A percentile compares a stretch with the other conserved stretches of the same genome.
These are phyloP conservation scores for Lepiota venenata DNA, from an alignment of 768 basidiomycete genomes.

Conservation along the genomic window DNA sequence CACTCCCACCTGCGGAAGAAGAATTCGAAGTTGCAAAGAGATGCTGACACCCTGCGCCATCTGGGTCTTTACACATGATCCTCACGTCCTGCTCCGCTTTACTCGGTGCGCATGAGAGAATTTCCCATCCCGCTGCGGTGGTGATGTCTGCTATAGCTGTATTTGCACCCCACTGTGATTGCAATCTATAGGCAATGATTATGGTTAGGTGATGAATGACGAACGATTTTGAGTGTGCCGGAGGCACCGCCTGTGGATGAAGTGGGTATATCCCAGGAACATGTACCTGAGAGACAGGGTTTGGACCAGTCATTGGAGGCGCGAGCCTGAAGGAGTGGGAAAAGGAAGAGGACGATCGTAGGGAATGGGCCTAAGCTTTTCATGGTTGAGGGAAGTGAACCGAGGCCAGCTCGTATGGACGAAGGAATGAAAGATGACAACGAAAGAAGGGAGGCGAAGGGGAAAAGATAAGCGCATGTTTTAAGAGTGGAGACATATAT, in stretches of 20 bases:
- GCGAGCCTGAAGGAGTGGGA: neutral
- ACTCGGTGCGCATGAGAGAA: conserved; percentile 30
- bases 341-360: conserved; percentile 1
- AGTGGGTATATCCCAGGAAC: conserved; percentile 9
- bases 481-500: too few species aligned
- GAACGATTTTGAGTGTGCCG: conserved; percentile 11
- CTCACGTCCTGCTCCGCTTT: conserved; percentile 28
- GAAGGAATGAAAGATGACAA: neutral
- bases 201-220: neutral
- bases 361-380: too few species aligned
- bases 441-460: neutral
- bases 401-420: neutral
- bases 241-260: conserved; percentile 4
- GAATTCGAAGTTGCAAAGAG: conserved; percentile 8
- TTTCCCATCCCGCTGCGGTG: conserved; percentile 34
- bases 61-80: conserved; percentile 24
- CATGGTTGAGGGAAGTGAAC: neutral
- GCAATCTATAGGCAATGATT: neutral
- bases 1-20: neutral
- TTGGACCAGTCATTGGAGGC: conserved; percentile 15
- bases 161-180: conserved; percentile 18
- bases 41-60: conserved; percentile 22
- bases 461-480: too few species aligned
- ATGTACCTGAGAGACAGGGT: conserved; percentile 13
- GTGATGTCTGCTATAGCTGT: conserved; percentile 35